Evolutionary conservation across 1,284 basidiomycete species (phyloP).

Genomic region (Leccinum solheimii): DNA sequence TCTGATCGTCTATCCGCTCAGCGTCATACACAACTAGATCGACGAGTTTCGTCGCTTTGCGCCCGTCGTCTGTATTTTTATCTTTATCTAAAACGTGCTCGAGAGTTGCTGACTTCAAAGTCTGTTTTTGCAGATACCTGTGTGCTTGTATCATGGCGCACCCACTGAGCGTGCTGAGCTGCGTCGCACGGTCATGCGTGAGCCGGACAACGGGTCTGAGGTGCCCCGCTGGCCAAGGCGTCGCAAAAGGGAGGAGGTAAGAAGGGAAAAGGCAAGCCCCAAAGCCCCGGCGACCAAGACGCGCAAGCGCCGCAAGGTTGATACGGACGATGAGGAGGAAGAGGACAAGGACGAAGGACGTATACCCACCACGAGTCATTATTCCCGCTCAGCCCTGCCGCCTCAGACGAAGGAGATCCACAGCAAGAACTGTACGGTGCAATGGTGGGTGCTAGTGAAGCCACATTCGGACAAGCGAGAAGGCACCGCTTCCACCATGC

Average conservation of each 20-base stretch:
- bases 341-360: constrained; percentile 8
- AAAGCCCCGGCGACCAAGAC: constrained; percentile 1
- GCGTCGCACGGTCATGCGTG: constrained; percentile 57
- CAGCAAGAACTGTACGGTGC: no score
- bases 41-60: constrained; percentile 87
- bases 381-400: constrained; percentile 19
- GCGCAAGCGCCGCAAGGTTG: constrained; percentile 25
- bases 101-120: neutral
- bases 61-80: constrained; percentile 55
- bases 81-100: neutral
- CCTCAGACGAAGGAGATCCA: constrained; percentile 29
- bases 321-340: constrained; percentile 12
- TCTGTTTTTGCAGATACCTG: constrained; percentile 63
- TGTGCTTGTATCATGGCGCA: constrained; percentile 88
- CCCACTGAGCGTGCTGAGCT: constrained; percentile 77
- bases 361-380: constrained; percentile 18
- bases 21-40: constrained; percentile 91
- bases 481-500: no score
- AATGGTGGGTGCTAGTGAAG: no score
- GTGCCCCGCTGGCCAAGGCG: constrained; percentile 12
- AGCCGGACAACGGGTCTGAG: constrained; percentile 28
- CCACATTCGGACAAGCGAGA: no score
- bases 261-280: constrained; percentile 3
- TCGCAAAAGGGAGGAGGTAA: constrained; percentile 13
- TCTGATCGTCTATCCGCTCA: constrained; percentile 89